Evolutionary conservation across 805 yeast species (phyloP), one percentile per base, ranked within the genome.

Genomic region (Tetrapisispora iriomotensis): DNA sequence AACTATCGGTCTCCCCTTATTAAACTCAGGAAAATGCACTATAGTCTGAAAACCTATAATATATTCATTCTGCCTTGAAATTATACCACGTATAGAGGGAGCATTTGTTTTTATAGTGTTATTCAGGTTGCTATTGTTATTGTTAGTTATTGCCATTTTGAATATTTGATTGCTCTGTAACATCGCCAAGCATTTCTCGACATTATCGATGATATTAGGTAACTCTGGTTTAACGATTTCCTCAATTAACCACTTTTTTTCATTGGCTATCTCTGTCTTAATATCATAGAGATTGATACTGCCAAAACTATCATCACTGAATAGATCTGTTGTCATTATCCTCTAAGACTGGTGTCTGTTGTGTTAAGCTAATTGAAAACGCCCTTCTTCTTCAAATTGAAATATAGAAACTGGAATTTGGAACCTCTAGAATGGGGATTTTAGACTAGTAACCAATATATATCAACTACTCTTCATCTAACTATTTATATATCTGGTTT

Each of bases 41-140:
- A 55, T 45, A 10, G 72, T 54, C 31, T 67, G 68, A 44, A 79
- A 54, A 23, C 71, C 72, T 1, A 71, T 64, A 5, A 81, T 62
- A 44, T 69, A 68, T 10, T 71, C 67, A 6, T 79, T 78, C 38
- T 66, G 69, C 37, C 88, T 56, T 0, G 74, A 71, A 0, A 80
- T 54, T 1, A 75, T 66, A 0, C 90, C 90, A 43, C 78, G 77
- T 13, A 79, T 57, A 3, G 53, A 45, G 4, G 60, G 53, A 1
- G 36, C 27, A 25, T 40, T 39, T 3, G 40, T 17, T 4, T 24
- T 21, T 6, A 19, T n/a, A 1, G 22, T 17, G 5, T 8, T 39
- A 15, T 13, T 35, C 17, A n/a, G 12, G 3, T 3, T 26, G 24
- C 32, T 40, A 15, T 38, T 24, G 8, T 17, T 26, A 17, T 51